Conservation (phyloP, 2,329 filamentous ascomycete genomes). For the Diaporthe amygdali region DNA sequence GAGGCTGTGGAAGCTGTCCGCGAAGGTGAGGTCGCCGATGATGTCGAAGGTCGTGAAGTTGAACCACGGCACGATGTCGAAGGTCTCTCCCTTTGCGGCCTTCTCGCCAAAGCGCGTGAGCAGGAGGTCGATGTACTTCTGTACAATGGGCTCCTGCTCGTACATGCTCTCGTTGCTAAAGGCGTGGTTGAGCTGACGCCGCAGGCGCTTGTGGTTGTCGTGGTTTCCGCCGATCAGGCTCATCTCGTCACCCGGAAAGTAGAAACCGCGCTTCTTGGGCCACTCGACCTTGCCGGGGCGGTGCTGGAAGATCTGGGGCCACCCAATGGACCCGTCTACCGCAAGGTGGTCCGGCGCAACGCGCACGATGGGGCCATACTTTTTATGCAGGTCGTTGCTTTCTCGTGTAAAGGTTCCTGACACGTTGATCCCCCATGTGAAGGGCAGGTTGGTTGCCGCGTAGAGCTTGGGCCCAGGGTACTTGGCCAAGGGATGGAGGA, state of each 20-base stretch:
- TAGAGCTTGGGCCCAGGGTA: constrained; percentile 16
- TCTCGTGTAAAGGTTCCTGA: background rate
- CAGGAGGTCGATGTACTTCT: constrained; percentile 3
- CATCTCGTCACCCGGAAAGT: background rate
- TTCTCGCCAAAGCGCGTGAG: background rate
- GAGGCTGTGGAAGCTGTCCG: constrained; percentile 28
- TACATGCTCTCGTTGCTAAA: constrained; percentile 22
- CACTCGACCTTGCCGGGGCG: constrained; percentile 10
- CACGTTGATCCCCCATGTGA: background rate
- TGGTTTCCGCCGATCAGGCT: background rate
- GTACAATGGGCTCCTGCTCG: constrained; percentile 19
- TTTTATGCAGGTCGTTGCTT: background rate
- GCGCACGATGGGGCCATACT: constrained; percentile 22
- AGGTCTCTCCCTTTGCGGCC: background rate
- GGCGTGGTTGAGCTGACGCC: constrained; percentile 8
- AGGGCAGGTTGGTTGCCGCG: background rate
- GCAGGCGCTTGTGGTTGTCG: constrained; percentile 9
- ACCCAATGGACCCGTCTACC: constrained; percentile 14
- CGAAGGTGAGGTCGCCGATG: constrained; percentile 28
- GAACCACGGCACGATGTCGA: constrained; percentile 17
- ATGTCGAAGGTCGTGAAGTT: constrained; percentile 31
- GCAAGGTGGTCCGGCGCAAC: background rate
- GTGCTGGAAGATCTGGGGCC: constrained; percentile 19
- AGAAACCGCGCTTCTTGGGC: background rate
- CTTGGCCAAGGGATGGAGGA: constrained; percentile 16